These are phyloP conservation scores for Alternaria incomplexa DNA, from an alignment of 2,329 filamentous ascomycete genomes.

Conservation along the genomic window DNA sequence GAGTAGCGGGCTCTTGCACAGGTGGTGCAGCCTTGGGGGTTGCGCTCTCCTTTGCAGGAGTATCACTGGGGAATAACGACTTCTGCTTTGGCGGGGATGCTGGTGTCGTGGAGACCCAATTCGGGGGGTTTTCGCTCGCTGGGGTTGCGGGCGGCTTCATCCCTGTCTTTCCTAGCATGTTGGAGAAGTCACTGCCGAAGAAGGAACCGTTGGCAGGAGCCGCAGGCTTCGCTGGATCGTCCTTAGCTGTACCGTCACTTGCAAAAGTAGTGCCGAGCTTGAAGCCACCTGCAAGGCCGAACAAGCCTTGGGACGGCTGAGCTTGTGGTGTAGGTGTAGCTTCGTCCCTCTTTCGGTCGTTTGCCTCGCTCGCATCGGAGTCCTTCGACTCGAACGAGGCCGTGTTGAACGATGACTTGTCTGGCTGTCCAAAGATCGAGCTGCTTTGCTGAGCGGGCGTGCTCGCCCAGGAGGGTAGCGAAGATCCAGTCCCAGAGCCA, in stretches of 20 bases:
- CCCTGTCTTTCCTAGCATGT: constrained; percentile 58
- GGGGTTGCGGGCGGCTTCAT: constrained; percentile 43
- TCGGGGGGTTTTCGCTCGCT: constrained; percentile 47
- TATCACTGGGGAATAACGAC: constrained; percentile 28
- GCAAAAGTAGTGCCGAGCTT: constrained; percentile 73
- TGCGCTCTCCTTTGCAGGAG: constrained; percentile 21
- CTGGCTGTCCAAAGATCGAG: constrained; percentile 36
- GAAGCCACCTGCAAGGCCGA: constrained; percentile 58
- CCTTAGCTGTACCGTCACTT: constrained; percentile 65
- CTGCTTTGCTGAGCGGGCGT: constrained; percentile 38
- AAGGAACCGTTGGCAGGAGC: constrained; percentile 56
- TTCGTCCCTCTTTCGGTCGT: constrained; percentile 41
- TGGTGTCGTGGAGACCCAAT: constrained; percentile 48
- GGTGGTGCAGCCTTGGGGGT: constrained; percentile 44
- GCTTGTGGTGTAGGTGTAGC: constrained; percentile 43
- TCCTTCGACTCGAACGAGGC: constrained; percentile 39
- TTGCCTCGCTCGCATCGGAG: constrained; percentile 37
- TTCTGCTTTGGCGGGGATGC: constrained; percentile 36
- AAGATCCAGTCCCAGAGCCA: constrained; percentile 41
- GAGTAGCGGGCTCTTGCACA: constrained; percentile 28
- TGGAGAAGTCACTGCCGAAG: constrained; percentile 68
- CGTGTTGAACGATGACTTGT: constrained; percentile 37
- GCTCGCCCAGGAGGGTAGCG: constrained; percentile 40
- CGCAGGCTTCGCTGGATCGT: constrained; percentile 62
- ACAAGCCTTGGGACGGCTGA: constrained; percentile 36